Evolutionary conservation across 371 early-diverging fungal species (phyloP).

Genomic region (Lichtheimia hyalospora): DNA sequence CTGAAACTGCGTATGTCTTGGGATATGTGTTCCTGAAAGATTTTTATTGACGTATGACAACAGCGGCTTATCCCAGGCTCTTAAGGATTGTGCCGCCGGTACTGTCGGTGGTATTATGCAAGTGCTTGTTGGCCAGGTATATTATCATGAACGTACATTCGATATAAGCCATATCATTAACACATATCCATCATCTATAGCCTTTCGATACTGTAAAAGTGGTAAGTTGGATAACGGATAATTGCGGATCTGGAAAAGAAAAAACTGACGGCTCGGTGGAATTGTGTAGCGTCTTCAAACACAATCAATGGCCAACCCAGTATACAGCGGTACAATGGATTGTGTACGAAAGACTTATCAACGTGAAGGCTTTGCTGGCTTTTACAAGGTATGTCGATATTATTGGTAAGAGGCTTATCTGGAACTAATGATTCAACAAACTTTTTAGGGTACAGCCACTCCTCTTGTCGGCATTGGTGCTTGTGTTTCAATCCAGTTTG

Average conservation of each 20-base stretch:
- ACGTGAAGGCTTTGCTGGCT: constrained; percentile 72
- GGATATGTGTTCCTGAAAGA: background rate
- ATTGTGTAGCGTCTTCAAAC: constrained; percentile 78
- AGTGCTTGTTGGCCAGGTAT: constrained; percentile 77
- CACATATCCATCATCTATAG: constrained; percentile 23
- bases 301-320: constrained; percentile 65
- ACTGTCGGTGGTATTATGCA: constrained; percentile 79
- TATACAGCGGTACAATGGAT: constrained; percentile 74
- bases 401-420: constrained; percentile 4
- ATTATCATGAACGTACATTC: background rate
- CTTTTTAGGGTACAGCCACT: constrained; percentile 66
- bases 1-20: background rate
- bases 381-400: constrained; percentile 64
- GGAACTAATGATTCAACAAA: background rate
- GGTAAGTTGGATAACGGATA: constrained; percentile 37
- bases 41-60: background rate
- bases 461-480: constrained; percentile 80
- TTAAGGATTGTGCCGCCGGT: constrained; percentile 77
- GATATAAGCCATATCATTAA: too few relatives aligned
- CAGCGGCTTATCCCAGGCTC: constrained; percentile 42
- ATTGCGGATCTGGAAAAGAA: background rate
- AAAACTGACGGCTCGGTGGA: constrained; percentile 1
- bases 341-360: constrained; percentile 71
- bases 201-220: constrained; percentile 89
- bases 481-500: constrained; percentile 83